These are phyloP conservation scores for Trichoderma polysporum DNA, from an alignment of 2,329 filamentous ascomycete genomes.

Conservation along the genomic window DNA sequence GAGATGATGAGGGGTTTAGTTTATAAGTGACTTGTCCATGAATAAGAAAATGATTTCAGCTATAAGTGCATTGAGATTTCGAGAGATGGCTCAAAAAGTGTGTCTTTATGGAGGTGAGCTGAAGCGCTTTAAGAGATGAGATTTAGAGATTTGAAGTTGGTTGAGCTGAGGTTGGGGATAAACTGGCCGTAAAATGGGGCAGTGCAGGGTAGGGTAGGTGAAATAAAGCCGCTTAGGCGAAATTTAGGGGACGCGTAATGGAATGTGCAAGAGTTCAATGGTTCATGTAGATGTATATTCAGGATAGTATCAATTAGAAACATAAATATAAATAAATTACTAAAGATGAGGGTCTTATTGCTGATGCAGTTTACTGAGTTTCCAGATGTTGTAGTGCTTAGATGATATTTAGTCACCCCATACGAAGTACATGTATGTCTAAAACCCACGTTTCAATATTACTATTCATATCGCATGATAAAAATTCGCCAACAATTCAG, in stretches of 20 bases:
- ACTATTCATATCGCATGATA: not conserved
- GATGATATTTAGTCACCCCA: too few relatives aligned
- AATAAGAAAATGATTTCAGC: not conserved
- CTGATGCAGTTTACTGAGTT: not conserved
- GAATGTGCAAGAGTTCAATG: not conserved
- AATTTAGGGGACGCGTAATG: not conserved
- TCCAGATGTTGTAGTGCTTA: too few relatives aligned
- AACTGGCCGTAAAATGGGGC: not conserved
- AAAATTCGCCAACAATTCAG: not conserved
- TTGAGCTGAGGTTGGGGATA: not conserved
- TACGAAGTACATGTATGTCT: too few relatives aligned
- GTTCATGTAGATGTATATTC: not conserved
- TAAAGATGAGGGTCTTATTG: not conserved
- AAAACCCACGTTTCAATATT: too few relatives aligned
- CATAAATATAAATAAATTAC: not conserved
- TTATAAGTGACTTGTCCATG: not conserved
- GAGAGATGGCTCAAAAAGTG: too few relatives aligned
- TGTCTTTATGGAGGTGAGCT: not conserved
- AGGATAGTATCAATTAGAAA: not conserved
- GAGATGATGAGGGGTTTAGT: not conserved
- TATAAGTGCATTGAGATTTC: not conserved
- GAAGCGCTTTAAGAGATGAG: not conserved
- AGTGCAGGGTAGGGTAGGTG: not conserved
- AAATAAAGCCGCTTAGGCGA: not conserved
- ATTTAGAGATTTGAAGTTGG: not conserved